Conservation (phyloP, 345 rosid genomes). For the Erucastrum elatum region DNA sequence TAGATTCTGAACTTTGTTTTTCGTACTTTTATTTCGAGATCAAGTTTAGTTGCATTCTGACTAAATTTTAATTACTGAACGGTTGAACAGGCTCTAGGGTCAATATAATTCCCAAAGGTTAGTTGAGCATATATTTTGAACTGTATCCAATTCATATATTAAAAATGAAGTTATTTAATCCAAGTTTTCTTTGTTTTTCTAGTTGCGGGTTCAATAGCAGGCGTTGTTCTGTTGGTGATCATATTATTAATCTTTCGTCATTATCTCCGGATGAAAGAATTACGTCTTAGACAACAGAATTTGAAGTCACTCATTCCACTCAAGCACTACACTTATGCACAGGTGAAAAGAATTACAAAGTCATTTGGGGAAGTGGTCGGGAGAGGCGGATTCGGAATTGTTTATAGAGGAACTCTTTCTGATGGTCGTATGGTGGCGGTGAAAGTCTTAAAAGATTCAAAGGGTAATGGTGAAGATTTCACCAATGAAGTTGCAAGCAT, state of each 20-base stretch:
- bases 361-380: constrained; percentile 31
- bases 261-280: neutral
- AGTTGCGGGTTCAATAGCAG: neutral
- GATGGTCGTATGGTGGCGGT: constrained; percentile 34
- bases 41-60: neutral
- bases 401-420: constrained; percentile 26
- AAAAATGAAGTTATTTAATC: neutral
- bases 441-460: constrained; percentile 27
- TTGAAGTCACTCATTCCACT: constrained; percentile 21
- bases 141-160: neutral
- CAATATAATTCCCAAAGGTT: neutral
- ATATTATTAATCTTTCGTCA: neutral
- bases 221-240: neutral
- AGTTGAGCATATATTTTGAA: neutral
- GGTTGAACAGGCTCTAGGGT: neutral
- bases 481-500: constrained; percentile 55
- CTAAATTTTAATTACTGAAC: too few relatives aligned
- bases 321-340: constrained; percentile 27
- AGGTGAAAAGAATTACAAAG: constrained; percentile 32
- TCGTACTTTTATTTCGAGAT: neutral
- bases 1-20: too few relatives aligned
- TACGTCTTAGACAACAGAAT: neutral
- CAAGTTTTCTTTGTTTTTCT: neutral
- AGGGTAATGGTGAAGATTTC: constrained; percentile 42
- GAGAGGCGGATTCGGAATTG: constrained; percentile 38